Percentiles rank a stretch among this genome's conserved stretches.
phyloP scores from a whole-genome alignment of 2,329 filamentous ascomycete genomes.

The Coleophoma cylindrospora region DNA sequence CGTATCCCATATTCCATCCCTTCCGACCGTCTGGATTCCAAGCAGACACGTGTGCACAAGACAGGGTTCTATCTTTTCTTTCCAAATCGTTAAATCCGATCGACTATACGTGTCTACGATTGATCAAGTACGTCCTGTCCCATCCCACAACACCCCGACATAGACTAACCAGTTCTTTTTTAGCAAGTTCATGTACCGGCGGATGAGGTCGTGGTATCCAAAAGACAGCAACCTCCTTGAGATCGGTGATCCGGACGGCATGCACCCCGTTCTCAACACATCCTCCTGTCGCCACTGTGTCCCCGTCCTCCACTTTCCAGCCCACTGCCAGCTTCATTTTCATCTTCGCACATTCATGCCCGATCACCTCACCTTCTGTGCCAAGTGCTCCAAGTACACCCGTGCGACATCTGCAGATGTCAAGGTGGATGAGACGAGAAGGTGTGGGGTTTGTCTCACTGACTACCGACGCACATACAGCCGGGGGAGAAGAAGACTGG shows the following conservation, averaged over 20 bases:
- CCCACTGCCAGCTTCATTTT: slow-evolving; percentile 1
- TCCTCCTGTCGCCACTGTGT: not conserved
- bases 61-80: too few species aligned
- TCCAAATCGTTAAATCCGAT: not conserved
- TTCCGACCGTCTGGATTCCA: too few species aligned
- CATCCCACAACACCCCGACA: not conserved
- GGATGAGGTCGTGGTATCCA: not conserved
- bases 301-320: not conserved
- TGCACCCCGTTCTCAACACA: not conserved
- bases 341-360: slow-evolving; percentile 1
- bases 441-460: too few species aligned
- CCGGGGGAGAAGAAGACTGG: too few species aligned
- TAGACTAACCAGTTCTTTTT: not conserved
- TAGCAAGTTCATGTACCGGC: not conserved
- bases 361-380: too few species aligned
- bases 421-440: too few species aligned
- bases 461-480: too few species aligned
- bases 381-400: too few species aligned
- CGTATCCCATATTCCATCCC: too few species aligned
- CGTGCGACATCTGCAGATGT: too few species aligned
- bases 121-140: not conserved
- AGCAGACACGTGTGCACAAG: too few species aligned
- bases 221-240: not conserved
- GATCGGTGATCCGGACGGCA: not conserved
- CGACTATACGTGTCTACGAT: not conserved